Conservation (phyloP, 805 yeast species). For the Candida tammaniensis region DNA sequence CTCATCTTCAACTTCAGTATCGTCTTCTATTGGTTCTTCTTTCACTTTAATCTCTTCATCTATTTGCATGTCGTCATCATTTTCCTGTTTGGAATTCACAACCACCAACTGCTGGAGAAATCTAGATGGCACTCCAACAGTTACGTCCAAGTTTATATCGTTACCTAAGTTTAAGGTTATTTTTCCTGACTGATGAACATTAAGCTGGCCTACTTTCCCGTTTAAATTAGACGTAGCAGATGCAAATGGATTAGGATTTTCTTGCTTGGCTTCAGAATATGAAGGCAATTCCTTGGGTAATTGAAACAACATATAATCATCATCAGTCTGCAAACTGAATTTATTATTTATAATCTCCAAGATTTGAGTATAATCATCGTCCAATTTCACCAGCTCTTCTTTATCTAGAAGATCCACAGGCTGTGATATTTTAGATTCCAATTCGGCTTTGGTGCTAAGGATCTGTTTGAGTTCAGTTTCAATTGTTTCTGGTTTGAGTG, state of each 20-base stretch:
- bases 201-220: conserved; percentile 74
- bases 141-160: conserved; percentile 58
- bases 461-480: conserved; percentile 27
- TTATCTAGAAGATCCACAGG: conserved; percentile 27
- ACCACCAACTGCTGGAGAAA: conserved; percentile 73
- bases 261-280: conserved; percentile 17
- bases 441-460: conserved; percentile 22
- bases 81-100: conserved; percentile 47
- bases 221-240: conserved; percentile 1
- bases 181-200: conserved; percentile 82
- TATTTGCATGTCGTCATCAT: conserved; percentile 14
- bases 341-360: conserved; percentile 23
- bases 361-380: conserved; percentile 30
- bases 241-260: conserved; percentile 2
- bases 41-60: conserved; percentile 13
- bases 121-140: conserved; percentile 65
- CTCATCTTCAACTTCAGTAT: conserved; percentile 15
- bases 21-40: conserved; percentile 16
- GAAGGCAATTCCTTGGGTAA: conserved; percentile 47
- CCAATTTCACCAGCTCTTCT: conserved; percentile 28
- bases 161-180: conserved; percentile 72
- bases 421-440: conserved; percentile 26
- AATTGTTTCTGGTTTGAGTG: conserved; percentile 29
- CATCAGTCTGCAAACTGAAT: conserved; percentile 14
- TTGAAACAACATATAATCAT: conserved; percentile 43